Base-by-base conservation (phyloP, 108 stramenopile genomes). In the Cylindrotheca closterium region DNA sequence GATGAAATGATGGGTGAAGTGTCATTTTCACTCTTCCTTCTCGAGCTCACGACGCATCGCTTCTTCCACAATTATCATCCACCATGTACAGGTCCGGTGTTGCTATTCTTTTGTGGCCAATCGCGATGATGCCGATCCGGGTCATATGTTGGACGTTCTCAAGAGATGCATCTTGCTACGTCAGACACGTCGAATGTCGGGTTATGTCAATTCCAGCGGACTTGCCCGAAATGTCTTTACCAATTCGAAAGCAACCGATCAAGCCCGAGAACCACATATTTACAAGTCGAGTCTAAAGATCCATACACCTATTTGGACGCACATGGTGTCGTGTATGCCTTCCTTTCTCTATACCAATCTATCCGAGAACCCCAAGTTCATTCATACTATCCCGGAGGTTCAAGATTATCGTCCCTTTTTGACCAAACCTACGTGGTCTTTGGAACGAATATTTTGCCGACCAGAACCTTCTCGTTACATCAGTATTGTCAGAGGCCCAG, bases 401-500 rank as follows among this genome's bases (percentile, higher is more conserved):
- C 79, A 49, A 37, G 84, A 75, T 47, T 60, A 70, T 28, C 68
- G 67, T 2, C 84, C 87, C 0, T 79, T 81, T 57, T 51, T 85
- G 48, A 88, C 87, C 1, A 74, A 66, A 37, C 55, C 34, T 57
- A 60, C 70, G 71, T 91, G 84, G 83, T 51, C 61, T 24, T 71
- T 84, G 12, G 77, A 78, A 47, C 55, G 56, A 18, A 33, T 78
- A 0, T 82, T 74, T 61, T 82, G 81, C 42, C 68, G 73, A n/a
- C 58, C 55, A 4, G 19, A 60, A 34, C 54, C 66, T 0, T 48
- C 51, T 3, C 58, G 81, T 10, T 82, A 67, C 52, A 60, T 82
- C 31, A 51, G 62, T 1, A 74, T 82, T 54, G 52, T 73, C 10
- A 25, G 73, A 5, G 83, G 83, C n/a, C 64, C 74, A 21, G 58